These are phyloP conservation scores for Chenopodium formosanum DNA, from an alignment of 148 eudicot species.

Conservation along the genomic window DNA sequence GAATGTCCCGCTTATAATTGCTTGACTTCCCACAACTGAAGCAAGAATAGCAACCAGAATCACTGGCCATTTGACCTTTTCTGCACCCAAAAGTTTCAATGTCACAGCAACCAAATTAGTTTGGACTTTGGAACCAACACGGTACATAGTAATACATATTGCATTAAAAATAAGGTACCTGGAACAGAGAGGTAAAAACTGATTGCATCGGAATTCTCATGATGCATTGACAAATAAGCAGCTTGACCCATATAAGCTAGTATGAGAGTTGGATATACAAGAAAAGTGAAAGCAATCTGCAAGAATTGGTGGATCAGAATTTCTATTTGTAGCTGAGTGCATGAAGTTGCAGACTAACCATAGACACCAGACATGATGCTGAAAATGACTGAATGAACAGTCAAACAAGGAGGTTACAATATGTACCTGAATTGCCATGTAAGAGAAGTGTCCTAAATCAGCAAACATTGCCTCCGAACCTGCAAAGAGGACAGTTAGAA, in stretches of 20 bases:
- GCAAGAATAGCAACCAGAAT: slow-evolving; percentile 74
- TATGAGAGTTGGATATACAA: slow-evolving; percentile 84
- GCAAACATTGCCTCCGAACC: slow-evolving; percentile 99
- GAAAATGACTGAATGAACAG: neutral
- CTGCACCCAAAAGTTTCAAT: slow-evolving; percentile 36
- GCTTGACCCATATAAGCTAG: slow-evolving; percentile 96
- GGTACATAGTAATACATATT: neutral
- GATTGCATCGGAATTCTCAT: slow-evolving; percentile 55
- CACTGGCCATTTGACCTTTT: slow-evolving; percentile 73
- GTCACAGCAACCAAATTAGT: neutral
- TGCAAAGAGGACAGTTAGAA: slow-evolving; percentile 26
- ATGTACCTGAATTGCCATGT: slow-evolving; percentile 83
- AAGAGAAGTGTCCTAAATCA: slow-evolving; percentile 93
- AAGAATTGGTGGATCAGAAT: slow-evolving; percentile 13
- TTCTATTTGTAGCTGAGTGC: neutral
- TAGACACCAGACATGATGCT: neutral
- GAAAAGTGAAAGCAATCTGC: slow-evolving; percentile 87
- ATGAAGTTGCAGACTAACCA: neutral
- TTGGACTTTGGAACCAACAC: neutral
- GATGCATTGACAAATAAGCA: slow-evolving; percentile 79
- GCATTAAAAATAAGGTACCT: slow-evolving; percentile 39
- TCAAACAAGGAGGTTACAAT: neutral
- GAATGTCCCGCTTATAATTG: slow-evolving; percentile 89
- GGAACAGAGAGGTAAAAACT: slow-evolving; percentile 86
- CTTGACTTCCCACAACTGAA: slow-evolving; percentile 91